Evolutionary conservation across 139 green algal genomes (phyloP), one percentile per base, ranked within the genome.

Genomic region (Volvox reticuliferus): DNA sequence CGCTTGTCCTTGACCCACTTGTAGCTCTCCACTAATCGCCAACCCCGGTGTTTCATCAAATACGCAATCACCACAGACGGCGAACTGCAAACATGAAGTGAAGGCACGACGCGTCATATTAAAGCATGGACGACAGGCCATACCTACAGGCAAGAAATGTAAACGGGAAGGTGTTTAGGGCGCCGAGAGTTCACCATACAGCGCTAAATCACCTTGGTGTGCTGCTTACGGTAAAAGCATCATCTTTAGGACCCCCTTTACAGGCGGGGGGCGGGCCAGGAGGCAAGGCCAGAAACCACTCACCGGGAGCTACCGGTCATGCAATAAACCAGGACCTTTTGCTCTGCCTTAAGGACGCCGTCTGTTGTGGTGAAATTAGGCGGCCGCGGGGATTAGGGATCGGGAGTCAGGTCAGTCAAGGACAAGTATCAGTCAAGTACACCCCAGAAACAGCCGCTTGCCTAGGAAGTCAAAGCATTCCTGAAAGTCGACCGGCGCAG

Each of bases 1-100:
- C 95, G 93, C 71, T 95, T 94, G 79, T 98, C 96, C 89, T 96
- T 97, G 24, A 99, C 96, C 95, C 96, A 98, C 80, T 95, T 94
- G 85, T 96, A 98, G 68, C 92, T 95, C 84, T 99, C 96, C 30
- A 92, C 88, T 76, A 99, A 91, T 35, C 94, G 88, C 97, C 96
- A 98, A 22, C 91, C 89, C 19, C 94, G 93, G 65, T 94, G 82
- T 65, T 96, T 94, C 97, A 99, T 99, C 6, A 99, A 89, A 92
- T 98, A 99, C 1, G 90, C 95, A 14, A 99, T 96, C 1, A 96
- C 94, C 30, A 98, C 89, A 0, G 93, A 92, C 1, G 96, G 92
- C 22, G 91, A 97, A 76, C 93, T 97, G 90, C 44, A 68, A 0
- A 19, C 67, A 75, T 28, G 37, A 28, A 55, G 44, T 9, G 44